Percentiles rank a stretch among this genome's conserved stretches.
Conservation (phyloP, 1,284 basidiomycete species). For the Leccinum pseudoinsigne region DNA sequence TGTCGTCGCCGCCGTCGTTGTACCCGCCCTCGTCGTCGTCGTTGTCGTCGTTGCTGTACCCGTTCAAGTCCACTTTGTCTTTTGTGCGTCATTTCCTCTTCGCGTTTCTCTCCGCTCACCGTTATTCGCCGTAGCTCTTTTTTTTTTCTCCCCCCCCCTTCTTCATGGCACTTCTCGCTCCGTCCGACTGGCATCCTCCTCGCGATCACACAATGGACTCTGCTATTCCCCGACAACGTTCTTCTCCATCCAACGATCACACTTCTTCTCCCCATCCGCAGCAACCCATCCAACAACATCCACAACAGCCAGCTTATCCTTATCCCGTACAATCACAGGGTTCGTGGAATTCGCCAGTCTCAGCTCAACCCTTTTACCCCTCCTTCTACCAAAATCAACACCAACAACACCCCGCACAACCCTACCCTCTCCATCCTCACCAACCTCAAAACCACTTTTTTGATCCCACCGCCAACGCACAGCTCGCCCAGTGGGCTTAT, state of each 20-base stretch:
- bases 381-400: slow-evolving; percentile 70
- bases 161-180: slow-evolving; percentile 76
- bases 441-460: slow-evolving; percentile 57
- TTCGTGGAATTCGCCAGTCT: slow-evolving; percentile 61
- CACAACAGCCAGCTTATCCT: slow-evolving; percentile 35
- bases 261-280: slow-evolving; percentile 32
- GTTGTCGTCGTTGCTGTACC: background rate
- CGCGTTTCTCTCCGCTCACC: background rate
- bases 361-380: slow-evolving; percentile 69
- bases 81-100: background rate
- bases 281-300: slow-evolving; percentile 35
- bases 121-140: background rate
- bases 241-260: slow-evolving; percentile 54
- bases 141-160: background rate
- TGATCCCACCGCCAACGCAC: slow-evolving; percentile 68
- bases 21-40: background rate
- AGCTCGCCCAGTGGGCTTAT: slow-evolving; percentile 83
- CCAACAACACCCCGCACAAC: slow-evolving; percentile 44
- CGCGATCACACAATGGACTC: slow-evolving; percentile 59
- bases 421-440: slow-evolving; percentile 44
- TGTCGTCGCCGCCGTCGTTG: background rate
- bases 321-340: slow-evolving; percentile 51
- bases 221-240: slow-evolving; percentile 51
- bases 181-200: slow-evolving; percentile 68
- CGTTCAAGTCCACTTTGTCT: background rate